These are phyloP conservation scores for Spirogloea muscicola DNA, from an alignment of 139 green algal genomes.

Conservation along the genomic window DNA sequence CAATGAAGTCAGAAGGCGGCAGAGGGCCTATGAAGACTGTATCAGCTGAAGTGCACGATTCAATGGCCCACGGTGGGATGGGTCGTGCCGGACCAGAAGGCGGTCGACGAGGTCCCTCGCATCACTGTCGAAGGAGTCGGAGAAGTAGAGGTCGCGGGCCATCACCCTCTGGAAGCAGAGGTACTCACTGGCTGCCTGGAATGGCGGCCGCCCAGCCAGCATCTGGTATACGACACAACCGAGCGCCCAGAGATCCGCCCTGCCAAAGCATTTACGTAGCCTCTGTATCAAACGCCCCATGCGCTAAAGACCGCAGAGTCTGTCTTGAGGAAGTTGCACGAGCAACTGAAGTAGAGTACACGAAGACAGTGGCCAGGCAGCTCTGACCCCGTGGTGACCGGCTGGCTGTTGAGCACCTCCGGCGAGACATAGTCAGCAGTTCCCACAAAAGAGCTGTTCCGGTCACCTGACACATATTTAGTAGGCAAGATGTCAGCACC, in stretches of 20 bases:
- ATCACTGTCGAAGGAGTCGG: constrained; percentile 15
- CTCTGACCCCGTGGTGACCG: constrained; percentile 20
- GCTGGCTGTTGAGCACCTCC: constrained; percentile 41
- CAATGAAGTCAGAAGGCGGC: too few relatives aligned
- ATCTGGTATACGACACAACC: constrained; percentile 53
- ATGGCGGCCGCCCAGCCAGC: constrained; percentile 36
- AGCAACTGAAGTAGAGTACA: too few relatives aligned
- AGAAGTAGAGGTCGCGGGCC: constrained; percentile 22
- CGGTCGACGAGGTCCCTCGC: constrained; percentile 39
- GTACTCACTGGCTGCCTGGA: constrained; percentile 48
- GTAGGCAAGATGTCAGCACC: too few relatives aligned
- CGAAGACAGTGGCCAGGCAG: too few relatives aligned
- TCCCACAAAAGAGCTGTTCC: constrained; percentile 45
- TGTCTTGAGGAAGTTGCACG: too few relatives aligned
- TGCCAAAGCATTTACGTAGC: too few relatives aligned
- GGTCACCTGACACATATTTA: constrained; percentile 39
- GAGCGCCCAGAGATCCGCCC: constrained; percentile 47
- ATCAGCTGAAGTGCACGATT: too few relatives aligned
- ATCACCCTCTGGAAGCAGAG: constrained; percentile 51
- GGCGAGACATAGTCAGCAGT: constrained; percentile 53
- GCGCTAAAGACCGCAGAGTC: too few relatives aligned
- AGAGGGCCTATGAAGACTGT: too few relatives aligned
- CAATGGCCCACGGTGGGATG: too few relatives aligned
- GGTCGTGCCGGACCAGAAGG: constrained; percentile 30
- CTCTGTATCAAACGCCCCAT: too few relatives aligned